Evolutionary conservation across 2,329 filamentous ascomycete genomes (phyloP).

Genomic region (Camillea tinctor): DNA sequence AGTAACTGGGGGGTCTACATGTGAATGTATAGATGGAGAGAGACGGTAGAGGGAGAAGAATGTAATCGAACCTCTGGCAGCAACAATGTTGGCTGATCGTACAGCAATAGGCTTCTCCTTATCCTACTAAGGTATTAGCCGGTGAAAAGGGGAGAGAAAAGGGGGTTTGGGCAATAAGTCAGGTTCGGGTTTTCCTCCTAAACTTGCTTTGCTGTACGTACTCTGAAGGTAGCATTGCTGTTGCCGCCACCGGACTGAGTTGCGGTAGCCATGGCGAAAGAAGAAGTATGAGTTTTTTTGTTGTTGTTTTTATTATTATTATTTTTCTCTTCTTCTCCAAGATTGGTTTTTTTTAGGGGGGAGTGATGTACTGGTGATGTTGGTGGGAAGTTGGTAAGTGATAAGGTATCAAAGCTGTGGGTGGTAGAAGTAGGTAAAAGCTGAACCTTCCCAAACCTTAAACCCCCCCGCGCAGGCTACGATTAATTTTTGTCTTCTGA

Average conservation of each 20-base stretch:
- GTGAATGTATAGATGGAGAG: slow-evolving; percentile 9
- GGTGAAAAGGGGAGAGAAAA: slow-evolving; percentile 2
- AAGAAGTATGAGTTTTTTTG: too few relatives aligned
- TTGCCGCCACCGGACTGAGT: slow-evolving; percentile 40
- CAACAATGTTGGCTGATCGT: slow-evolving; percentile 93
- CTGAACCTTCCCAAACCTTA: too few relatives aligned
- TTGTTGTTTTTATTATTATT: too few relatives aligned
- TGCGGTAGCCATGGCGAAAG: slow-evolving; percentile 43
- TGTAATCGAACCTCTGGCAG: slow-evolving; percentile 75
- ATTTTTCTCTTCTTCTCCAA: neutral
- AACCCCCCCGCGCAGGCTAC: slow-evolving; percentile 22
- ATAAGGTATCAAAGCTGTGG: too few relatives aligned
- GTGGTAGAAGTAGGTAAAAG: too few relatives aligned
- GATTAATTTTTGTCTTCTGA: slow-evolving; percentile 21
- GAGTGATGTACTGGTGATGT: neutral
- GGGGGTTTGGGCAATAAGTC: neutral
- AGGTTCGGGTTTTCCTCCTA: slow-evolving; percentile 1
- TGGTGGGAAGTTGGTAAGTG: too few relatives aligned
- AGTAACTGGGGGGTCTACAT: too few relatives aligned
- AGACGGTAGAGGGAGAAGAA: too few relatives aligned
- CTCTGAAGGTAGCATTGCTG: slow-evolving; percentile 57
- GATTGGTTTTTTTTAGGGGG: neutral
- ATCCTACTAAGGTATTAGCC: slow-evolving; percentile 48
- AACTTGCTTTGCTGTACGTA: slow-evolving; percentile 34
- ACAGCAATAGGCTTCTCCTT: slow-evolving; percentile 99